Conservation (phyloP, 2,329 filamentous ascomycete species). For the Paraphaeosphaeria minitans region DNA sequence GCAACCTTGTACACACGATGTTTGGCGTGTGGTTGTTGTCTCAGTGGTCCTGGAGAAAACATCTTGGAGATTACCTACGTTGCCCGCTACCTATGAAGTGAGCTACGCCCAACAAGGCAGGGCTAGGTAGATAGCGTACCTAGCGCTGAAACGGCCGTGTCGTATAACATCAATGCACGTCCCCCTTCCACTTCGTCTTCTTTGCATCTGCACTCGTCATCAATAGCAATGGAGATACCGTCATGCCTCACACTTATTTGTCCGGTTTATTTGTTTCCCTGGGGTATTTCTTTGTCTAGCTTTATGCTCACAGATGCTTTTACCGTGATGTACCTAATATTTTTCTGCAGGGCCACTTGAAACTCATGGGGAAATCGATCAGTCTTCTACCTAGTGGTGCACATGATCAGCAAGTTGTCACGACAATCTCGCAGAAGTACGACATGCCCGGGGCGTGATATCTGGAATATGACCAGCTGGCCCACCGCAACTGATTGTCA, state of each 20-base stretch:
- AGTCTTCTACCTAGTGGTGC: constrained; percentile 38
- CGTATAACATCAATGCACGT: not conserved
- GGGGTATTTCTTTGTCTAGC: constrained; percentile 23
- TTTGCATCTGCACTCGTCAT: not conserved
- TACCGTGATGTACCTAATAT: constrained; percentile 43
- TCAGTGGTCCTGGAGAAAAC: not conserved
- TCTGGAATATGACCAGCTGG: constrained; percentile 53
- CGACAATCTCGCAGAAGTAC: constrained; percentile 44
- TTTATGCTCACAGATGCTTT: constrained; percentile 28
- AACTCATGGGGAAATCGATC: constrained; percentile 45
- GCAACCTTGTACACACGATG: not conserved
- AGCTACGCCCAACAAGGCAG: not conserved
- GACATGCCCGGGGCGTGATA: constrained; percentile 49
- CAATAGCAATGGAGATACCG: constrained; percentile 11
- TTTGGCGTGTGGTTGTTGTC: not conserved
- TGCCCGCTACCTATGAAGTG: not conserved
- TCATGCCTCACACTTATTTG: constrained; percentile 24
- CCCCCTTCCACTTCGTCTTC: not conserved
- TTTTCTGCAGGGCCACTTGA: constrained; percentile 50
- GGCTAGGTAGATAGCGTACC: too few relatives aligned
- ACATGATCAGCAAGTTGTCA: constrained; percentile 45
- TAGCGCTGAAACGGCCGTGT: not conserved
- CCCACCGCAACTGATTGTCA: constrained; percentile 37
- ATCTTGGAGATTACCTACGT: not conserved
- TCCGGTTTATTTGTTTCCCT: constrained; percentile 17